These are phyloP conservation scores for Blastobotrys buckinghamii DNA, from an alignment of 1,139 yeast species.

Conservation along the genomic window DNA sequence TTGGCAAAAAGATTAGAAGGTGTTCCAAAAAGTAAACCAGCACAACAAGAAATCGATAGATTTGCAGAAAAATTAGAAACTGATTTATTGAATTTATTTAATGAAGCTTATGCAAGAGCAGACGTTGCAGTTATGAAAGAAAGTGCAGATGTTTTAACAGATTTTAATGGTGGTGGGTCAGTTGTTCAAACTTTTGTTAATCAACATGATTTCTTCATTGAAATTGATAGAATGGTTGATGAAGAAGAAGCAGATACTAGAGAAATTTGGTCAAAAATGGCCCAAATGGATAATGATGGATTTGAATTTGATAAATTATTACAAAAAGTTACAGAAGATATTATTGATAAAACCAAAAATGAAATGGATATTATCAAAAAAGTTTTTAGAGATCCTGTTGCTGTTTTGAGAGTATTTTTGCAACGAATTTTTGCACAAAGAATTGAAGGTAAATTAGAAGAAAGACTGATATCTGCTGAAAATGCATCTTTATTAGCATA, in stretches of 20 bases:
- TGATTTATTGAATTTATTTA: constrained; percentile 39
- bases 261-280: constrained; percentile 42
- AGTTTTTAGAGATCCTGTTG: constrained; percentile 63
- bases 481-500: constrained; percentile 66
- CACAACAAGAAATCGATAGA: constrained; percentile 52
- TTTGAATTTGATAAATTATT: constrained; percentile 38
- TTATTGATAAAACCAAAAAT: constrained; percentile 47
- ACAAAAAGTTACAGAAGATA: constrained; percentile 38
- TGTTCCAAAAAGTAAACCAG: constrained; percentile 25
- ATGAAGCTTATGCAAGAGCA: constrained; percentile 42
- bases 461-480: constrained; percentile 58
- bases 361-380: constrained; percentile 70
- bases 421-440: constrained; percentile 75
- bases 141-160: constrained; percentile 69
- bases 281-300: constrained; percentile 41
- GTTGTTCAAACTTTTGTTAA: constrained; percentile 80
- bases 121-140: constrained; percentile 71
- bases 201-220: constrained; percentile 67
- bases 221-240: constrained; percentile 39
- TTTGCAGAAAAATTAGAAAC: constrained; percentile 76
- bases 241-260: constrained; percentile 33
- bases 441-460: constrained; percentile 60
- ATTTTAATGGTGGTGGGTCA: constrained; percentile 79
- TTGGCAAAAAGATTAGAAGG: constrained; percentile 49
- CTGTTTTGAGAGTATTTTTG: constrained; percentile 63